phyloP scores from a whole-genome alignment of 768 basidiomycete genomes.

The Heimioporus sp. region DNA sequence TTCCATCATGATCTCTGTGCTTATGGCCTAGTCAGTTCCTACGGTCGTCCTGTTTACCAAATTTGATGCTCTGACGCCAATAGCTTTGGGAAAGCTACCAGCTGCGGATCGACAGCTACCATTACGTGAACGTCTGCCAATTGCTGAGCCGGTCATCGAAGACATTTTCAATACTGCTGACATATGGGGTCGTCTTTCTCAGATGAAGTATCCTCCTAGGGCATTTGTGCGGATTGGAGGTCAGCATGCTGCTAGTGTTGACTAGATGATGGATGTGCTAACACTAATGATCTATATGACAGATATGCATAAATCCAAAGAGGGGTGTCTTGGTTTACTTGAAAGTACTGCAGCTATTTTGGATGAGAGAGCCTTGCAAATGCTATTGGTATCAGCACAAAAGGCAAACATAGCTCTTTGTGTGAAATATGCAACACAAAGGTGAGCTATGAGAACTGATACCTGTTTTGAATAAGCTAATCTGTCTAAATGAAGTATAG shows the following conservation, averaged over 20 bases:
- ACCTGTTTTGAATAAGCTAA: no score
- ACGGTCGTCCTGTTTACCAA: conserved; percentile 10
- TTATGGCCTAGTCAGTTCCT: not conserved
- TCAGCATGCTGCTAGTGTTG: no score
- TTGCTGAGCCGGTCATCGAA: not conserved
- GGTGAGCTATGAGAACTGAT: not conserved
- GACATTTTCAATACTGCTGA: not conserved
- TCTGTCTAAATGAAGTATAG: not conserved
- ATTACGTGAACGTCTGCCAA: not conserved
- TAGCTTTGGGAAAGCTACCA: not conserved
- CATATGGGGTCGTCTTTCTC: not conserved
- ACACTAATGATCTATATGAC: not conserved
- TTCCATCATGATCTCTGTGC: no score
- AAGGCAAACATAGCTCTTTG: conserved; percentile 4
- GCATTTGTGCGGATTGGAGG: not conserved
- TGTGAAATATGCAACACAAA: conserved; percentile 2
- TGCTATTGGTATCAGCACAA: conserved; percentile 7
- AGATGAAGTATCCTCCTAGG: not conserved
- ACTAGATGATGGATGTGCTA: no score
- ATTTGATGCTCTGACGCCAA: conserved; percentile 2
- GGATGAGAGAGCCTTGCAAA: not conserved
- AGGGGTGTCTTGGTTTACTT: not conserved
- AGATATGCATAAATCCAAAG: not conserved
- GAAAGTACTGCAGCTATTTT: not conserved
- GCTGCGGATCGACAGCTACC: not conserved